phyloP scores from a whole-genome alignment of 768 basidiomycete genomes.

The Inosperma sp. region DNA sequence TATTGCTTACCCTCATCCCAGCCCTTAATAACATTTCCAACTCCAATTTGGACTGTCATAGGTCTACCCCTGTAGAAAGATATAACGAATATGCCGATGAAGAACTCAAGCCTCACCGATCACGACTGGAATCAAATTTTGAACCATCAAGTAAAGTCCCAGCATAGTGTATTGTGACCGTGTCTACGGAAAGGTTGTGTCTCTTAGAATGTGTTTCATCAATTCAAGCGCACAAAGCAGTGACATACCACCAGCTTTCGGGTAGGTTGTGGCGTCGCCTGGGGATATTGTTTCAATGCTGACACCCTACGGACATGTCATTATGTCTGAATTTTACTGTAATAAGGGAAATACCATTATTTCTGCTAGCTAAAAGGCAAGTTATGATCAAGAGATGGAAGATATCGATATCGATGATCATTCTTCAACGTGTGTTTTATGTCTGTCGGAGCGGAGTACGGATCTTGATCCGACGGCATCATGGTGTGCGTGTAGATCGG shows the following conservation, averaged over 20 bases:
- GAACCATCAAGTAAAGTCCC: slow-evolving; percentile 62
- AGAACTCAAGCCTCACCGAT: slow-evolving; percentile 49
- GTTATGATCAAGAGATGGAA: background rate
- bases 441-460: slow-evolving; percentile 51
- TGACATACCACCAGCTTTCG: slow-evolving; percentile 64
- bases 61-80: slow-evolving; percentile 42
- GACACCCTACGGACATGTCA: slow-evolving; percentile 71
- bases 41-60: slow-evolving; percentile 69
- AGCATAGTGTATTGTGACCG: slow-evolving; percentile 72
- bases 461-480: slow-evolving; percentile 85
- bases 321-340: no score
- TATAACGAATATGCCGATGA: background rate
- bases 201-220: slow-evolving; percentile 13
- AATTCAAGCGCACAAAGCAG: no score
- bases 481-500: no score
- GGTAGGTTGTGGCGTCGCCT: slow-evolving; percentile 63
- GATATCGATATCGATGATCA: background rate
- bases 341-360: no score
- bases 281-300: slow-evolving; percentile 48
- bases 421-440: slow-evolving; percentile 9
- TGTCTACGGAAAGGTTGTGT: slow-evolving; percentile 43
- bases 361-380: no score
- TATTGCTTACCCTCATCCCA: slow-evolving; percentile 77
- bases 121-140: slow-evolving; percentile 74
- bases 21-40: slow-evolving; percentile 80